Conservation (phyloP, 2,329 filamentous ascomycete genomes). For the Rhytidhysteron rufulum region DNA sequence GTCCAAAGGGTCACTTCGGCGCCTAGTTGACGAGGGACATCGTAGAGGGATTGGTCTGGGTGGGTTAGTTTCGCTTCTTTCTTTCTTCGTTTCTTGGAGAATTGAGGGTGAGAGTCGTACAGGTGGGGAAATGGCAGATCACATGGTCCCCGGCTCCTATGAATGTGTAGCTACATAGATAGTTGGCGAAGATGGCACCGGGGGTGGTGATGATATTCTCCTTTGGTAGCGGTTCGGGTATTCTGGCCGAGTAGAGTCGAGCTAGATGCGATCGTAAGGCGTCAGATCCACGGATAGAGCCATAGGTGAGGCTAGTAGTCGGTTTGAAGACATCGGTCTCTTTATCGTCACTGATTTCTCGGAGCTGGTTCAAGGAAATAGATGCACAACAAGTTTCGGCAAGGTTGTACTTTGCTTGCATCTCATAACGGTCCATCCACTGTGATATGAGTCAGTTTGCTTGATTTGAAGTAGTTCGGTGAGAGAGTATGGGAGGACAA, state of each 20-base stretch:
- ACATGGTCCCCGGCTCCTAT: constrained; percentile 75
- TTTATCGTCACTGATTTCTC: constrained; percentile 56
- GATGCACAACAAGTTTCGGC: constrained; percentile 77
- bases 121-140: constrained; percentile 81
- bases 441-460: too few relatives aligned
- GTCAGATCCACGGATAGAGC: constrained; percentile 65
- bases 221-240: constrained; percentile 42
- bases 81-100: neutral
- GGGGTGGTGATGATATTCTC: constrained; percentile 73
- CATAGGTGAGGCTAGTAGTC: constrained; percentile 65
- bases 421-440: constrained; percentile 57
- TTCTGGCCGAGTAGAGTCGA: constrained; percentile 59
- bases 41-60: constrained; percentile 67
- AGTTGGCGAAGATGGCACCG: constrained; percentile 82
- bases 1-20: constrained; percentile 77
- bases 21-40: constrained; percentile 68
- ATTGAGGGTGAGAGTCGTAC: constrained; percentile 30
- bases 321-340: constrained; percentile 46
- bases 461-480: too few relatives aligned
- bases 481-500: too few relatives aligned
- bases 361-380: constrained; percentile 66
- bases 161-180: constrained; percentile 70
- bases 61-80: neutral
- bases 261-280: constrained; percentile 63
- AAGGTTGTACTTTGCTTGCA: constrained; percentile 60